Evolutionary conservation across 192 early-diverging fungal species (phyloP).

Genomic region (Lunasporangiospora selenospora): DNA sequence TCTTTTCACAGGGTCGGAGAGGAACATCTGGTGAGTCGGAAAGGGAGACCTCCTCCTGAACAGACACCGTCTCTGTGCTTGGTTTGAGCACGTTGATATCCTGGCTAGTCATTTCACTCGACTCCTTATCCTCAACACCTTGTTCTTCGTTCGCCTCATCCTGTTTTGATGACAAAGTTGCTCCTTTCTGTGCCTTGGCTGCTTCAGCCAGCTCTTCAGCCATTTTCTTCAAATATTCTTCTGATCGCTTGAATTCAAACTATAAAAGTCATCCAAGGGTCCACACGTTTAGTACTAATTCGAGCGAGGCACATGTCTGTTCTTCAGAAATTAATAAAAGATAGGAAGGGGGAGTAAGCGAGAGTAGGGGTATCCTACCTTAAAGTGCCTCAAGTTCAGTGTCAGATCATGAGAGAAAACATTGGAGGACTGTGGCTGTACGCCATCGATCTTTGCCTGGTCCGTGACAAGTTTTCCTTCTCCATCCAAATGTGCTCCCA

Average conservation of each 20-base stretch:
- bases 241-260: constrained; percentile 40
- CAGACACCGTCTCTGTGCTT: constrained; percentile 5
- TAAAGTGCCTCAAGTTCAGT: constrained; percentile 12
- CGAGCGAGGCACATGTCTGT: too few relatives aligned
- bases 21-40: constrained; percentile 45
- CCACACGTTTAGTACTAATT: too few relatives aligned
- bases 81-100: constrained; percentile 17
- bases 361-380: constrained; percentile 5
- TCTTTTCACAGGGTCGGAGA: constrained; percentile 63
- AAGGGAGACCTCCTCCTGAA: constrained; percentile 26
- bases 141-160: constrained; percentile 9
- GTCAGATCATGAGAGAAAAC: constrained; percentile 29
- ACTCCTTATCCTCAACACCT: constrained; percentile 39
- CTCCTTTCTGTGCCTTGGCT: not conserved
- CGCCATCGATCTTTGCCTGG: constrained; percentile 50
- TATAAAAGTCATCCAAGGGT: too few relatives aligned
- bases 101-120: constrained; percentile 19
- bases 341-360: not conserved
- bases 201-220: constrained; percentile 30
- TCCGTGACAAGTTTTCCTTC: constrained; percentile 61
- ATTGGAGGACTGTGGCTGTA: constrained; percentile 14
- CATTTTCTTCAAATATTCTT: constrained; percentile 42
- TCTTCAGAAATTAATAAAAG: too few relatives aligned
- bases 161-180: constrained; percentile 6
- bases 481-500: constrained; percentile 58